Percentiles rank a stretch among this genome's conserved stretches.
Conservation (phyloP, 2,329 filamentous ascomycete genomes). For the Dactylellina parvicollis region DNA sequence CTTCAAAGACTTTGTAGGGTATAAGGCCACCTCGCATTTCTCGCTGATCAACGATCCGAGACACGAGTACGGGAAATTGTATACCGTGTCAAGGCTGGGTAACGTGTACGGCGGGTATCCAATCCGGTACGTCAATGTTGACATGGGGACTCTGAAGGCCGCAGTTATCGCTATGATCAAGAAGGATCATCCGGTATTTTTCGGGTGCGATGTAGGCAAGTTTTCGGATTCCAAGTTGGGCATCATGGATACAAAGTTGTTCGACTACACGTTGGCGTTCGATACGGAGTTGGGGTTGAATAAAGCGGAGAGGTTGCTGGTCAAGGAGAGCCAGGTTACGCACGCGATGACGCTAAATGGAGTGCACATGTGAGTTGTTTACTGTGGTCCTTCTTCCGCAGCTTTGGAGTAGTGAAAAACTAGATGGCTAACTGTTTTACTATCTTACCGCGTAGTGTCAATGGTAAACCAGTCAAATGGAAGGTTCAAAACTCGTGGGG, state of each 20-base stretch:
- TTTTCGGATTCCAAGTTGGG: conserved; percentile 75
- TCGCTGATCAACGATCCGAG: conserved; percentile 87
- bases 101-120: conserved; percentile 81
- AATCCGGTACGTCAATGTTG: conserved; percentile 84
- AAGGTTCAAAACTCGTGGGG: conserved; percentile 90
- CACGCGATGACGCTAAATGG: conserved; percentile 92
- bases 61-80: conserved; percentile 75
- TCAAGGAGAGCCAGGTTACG: conserved; percentile 83
- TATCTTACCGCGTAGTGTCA: conserved; percentile 63
- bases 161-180: conserved; percentile 81
- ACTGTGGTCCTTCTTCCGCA: neutral
- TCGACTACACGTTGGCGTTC: conserved; percentile 85
- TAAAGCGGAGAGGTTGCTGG: conserved; percentile 78
- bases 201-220: conserved; percentile 87
- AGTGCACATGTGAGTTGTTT: conserved; percentile 68
- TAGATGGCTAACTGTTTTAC: neutral
- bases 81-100: conserved; percentile 81
- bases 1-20: conserved; percentile 67
- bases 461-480: conserved; percentile 78
- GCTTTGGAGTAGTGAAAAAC: neutral
- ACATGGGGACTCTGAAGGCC: conserved; percentile 76
- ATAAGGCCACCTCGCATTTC: conserved; percentile 62
- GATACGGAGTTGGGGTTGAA: conserved; percentile 77
- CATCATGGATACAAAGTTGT: conserved; percentile 81
- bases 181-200: conserved; percentile 83